Evolutionary conservation across 495 filamentous ascomycete genomes (phyloP).

Genomic region (Cairneyella variabilis): DNA sequence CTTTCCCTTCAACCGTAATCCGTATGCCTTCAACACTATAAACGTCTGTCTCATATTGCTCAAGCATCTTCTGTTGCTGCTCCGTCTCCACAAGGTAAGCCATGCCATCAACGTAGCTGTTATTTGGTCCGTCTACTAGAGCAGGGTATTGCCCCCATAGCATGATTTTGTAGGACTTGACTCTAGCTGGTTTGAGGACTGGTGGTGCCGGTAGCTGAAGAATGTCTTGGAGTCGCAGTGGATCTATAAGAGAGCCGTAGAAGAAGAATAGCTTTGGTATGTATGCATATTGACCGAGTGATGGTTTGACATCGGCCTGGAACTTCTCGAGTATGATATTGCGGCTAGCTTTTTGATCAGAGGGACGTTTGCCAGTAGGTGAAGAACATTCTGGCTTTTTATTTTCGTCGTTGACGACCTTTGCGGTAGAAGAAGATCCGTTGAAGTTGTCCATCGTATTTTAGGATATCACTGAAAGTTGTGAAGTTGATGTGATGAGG

Average conservation of each 20-base stretch:
- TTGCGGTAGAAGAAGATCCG: conserved; percentile 10
- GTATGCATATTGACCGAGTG: conserved; percentile 13
- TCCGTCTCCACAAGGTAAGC: conserved; percentile 13
- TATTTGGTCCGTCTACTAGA: conserved; percentile 6
- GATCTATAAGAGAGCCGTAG: conserved; percentile 18
- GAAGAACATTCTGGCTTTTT: conserved; percentile 11
- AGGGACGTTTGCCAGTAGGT: conserved; percentile 8
- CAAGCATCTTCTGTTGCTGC: conserved; percentile 7
- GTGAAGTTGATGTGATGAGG: too few relatives aligned
- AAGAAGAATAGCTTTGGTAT: conserved; percentile 21
- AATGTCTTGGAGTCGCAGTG: conserved; percentile 13
- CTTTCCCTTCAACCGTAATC: conserved; percentile 13
- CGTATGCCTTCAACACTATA: conserved; percentile 15
- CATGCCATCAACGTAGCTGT: conserved; percentile 16
- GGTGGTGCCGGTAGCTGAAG: conserved; percentile 15
- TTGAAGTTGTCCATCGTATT: conserved; percentile 16
- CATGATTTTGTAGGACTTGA: conserved; percentile 12
- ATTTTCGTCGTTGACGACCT: conserved; percentile 10
- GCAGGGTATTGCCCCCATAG: conserved; percentile 20
- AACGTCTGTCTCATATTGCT: conserved; percentile 13
- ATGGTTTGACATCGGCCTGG: conserved; percentile 10
- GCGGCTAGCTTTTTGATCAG: conserved; percentile 8
- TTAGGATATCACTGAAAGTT: conserved; percentile 8
- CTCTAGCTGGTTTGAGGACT: conserved; percentile 18
- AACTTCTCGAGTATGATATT: conserved; percentile 19